Evolutionary conservation across 2,329 filamentous ascomycete genomes (phyloP), one percentile per base, ranked within the genome.

Genomic region (Penicillium thymicola): DNA sequence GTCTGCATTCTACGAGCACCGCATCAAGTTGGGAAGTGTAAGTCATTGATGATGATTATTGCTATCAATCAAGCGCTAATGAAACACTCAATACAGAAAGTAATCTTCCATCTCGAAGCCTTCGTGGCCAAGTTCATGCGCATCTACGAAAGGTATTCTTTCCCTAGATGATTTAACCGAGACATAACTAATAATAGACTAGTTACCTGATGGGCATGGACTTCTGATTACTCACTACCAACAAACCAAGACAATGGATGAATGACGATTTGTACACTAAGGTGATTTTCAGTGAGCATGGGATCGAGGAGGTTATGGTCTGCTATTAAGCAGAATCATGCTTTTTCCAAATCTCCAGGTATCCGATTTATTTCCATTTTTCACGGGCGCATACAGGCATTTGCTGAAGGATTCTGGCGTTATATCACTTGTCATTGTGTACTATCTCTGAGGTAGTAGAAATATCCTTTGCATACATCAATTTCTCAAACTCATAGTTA

Each of bases 91-190:
- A 16, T 62, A 55, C 57, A 80, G 75, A 99, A 99, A 81, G 89
- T 96, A 57, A 97, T 99, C 61, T 99, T 99, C 76, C 95, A 99
- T 70, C 79, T 99, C 4, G 95, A 99, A 76, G 94, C 94, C 4
- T 99, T 99, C 75, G 94, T 99, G 57, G 93, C 93, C 56, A 97
- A 97, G 78, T 96, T 97, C 73, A 97, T 99, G 93, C 85, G 93
- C 66, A 85, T 97, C 65, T 84, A 93, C 61, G 94, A 99, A 79
- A 93, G 92, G 86, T 95, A 86, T 62, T 78, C 52, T 46, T 44
- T 27, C n/a, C 3, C n/a, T 47, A 27, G 11, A 37, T 43, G 1
- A 36, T n/a, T 14, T 18, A 34, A 21, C 23, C 5, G 36, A 56
- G 62, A 48, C 61, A n/a, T 21, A 59, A 53, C 62, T 82, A 76